Evolutionary conservation across 495 filamentous ascomycete genomes (phyloP), one percentile per base, ranked within the genome.

Genomic region (Aspergillus nanangensis): DNA sequence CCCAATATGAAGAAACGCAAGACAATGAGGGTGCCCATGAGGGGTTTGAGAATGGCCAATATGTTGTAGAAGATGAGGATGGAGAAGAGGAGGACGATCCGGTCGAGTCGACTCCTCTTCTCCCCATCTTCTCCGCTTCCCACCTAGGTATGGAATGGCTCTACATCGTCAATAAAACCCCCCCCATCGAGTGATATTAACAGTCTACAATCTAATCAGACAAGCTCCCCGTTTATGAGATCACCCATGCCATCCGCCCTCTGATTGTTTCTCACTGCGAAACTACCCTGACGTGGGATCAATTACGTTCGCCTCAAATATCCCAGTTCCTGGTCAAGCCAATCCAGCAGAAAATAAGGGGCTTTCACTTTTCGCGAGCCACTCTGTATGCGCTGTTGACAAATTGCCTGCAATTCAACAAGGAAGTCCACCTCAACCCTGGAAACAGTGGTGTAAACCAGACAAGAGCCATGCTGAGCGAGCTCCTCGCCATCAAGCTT

Each of bases 291-390:
- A 83, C 87, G n/a, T 97, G 90, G 90, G 91, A 96, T 48, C 92
- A 97, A 64, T 71, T 97, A 49, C 80, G 91, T 39, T 94, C 91
- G 8, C 92, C 91, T 5, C 92, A 97, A 60, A 85, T 97, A 25
- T 95, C 89, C 13, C 90, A 94, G 63, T 97, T 97, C 60, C 75
- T 97, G 18, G 77, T 96, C 55, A 97, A 95, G 70, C 92, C 92
- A 2, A 83, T 86, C 27, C 88, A 90, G 62, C 87, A 90, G 50
- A 84, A 90, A 54, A 87, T 95, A 29, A 79, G 81, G 42, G 75
- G 74, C 18, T 80, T 84, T 15, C 87, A 94, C 63, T 89, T 95
- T 52, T 88, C 85, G 11, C 81, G 86, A 32, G 92, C 85, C 9
- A 93, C 88, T 2, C 60, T 96, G 25, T 97, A 94, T 66, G 87